Base-by-base conservation (phyloP, 2,329 filamentous ascomycete species). In the Incumbomyces delicatus region DNA sequence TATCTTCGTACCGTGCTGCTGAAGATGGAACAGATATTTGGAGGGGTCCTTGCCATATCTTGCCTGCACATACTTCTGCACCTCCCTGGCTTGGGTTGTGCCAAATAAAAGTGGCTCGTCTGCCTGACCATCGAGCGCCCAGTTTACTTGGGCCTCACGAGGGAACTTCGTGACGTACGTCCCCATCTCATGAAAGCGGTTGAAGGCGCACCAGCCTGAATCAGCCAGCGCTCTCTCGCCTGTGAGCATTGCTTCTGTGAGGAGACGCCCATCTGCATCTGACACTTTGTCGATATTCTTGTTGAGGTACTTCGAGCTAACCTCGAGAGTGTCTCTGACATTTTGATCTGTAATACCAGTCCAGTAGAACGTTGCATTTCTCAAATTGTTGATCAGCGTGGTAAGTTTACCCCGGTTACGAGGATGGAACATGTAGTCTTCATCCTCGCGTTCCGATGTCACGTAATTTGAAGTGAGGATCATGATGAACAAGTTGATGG, bases 381-480 rank as follows among this genome's bases (percentile, higher is more conserved):
- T 78, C 37, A 95, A 64, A 58, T 95, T 95, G 46, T 74, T 75
- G 3, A 94, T 82, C 2, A 94, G 69, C 44, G 78, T 71, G 20
- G 81, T 67, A 11, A 94, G 68, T 33, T 75, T 73, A 51, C 80
- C 82, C 27, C 76, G 69, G 56, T 89, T 89, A 11, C 75, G 79
- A 0, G 78, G 76, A 57, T 95, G 85, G 57, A 95, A 95, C 53
- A 96, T 83, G 60, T 95, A 95, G 61, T 95, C 89, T 46, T 77
- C 72, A 57, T 90, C 90, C 0, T 76, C 80, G 10, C 89, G 74
- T 59, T 95, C 86, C 4, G 88, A 95, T 18, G 89, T 89, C 1
- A 96, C 80, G 0, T 87, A 81, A 60, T 96, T 96, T 54, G 87
- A 82, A 1, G 85, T 81, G 39, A 95, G 78, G 60, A 87, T 80